Percentiles rank a stretch among this genome's conserved stretches.
phyloP scores from a whole-genome alignment of 2,329 filamentous ascomycete genomes.

The Sphaerulina vaccinii region DNA sequence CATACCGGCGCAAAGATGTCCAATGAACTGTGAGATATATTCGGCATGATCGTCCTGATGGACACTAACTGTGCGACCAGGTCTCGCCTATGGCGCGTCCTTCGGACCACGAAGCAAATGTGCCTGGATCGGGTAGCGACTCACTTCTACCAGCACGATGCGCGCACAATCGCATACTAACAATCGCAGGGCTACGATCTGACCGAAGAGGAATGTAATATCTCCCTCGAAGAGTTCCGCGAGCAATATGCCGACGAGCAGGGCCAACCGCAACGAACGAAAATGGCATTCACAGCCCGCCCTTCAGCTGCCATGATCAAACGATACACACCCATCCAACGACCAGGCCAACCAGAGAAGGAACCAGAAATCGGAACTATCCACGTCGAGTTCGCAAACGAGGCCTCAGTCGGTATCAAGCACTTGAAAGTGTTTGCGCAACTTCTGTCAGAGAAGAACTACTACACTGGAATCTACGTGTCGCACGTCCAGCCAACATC shows the following conservation, averaged over 20 bases:
- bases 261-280: constrained; percentile 74
- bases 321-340: constrained; percentile 74
- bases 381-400: constrained; percentile 87
- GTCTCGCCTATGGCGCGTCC: constrained; percentile 85
- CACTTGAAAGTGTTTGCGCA: constrained; percentile 89
- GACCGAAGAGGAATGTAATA: constrained; percentile 81
- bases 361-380: constrained; percentile 72
- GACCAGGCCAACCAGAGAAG: constrained; percentile 58
- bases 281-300: constrained; percentile 83
- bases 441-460: constrained; percentile 74
- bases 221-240: constrained; percentile 80
- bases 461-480: constrained; percentile 88
- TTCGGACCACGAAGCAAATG: constrained; percentile 94
- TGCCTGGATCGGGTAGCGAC: constrained; percentile 73
- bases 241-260: constrained; percentile 67
- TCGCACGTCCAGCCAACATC: constrained; percentile 78
- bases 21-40: constrained; percentile 27
- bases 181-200: constrained; percentile 80
- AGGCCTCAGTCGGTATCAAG: constrained; percentile 80
- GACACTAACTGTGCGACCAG: constrained; percentile 19
- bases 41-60: neutral
- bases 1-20: constrained; percentile 33
- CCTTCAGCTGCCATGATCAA: constrained; percentile 80
- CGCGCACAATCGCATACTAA: constrained; percentile 12
- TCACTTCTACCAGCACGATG: neutral